These are phyloP conservation scores for Pezicula radicicola DNA, from an alignment of 2,329 filamentous ascomycete genomes.

Conservation along the genomic window DNA sequence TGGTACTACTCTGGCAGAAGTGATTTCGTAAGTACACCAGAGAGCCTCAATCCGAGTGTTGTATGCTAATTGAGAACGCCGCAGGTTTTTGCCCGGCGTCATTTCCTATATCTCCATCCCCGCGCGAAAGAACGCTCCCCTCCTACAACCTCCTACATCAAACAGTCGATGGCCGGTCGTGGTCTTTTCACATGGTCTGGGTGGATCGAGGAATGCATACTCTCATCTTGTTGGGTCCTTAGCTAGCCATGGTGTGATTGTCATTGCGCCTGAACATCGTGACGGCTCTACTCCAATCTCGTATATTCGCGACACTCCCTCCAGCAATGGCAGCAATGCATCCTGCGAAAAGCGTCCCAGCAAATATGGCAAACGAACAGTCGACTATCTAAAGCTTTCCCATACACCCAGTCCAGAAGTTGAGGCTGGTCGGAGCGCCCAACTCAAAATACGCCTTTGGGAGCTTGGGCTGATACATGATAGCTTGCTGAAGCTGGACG, in stretches of 20 bases:
- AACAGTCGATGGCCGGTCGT: conserved; percentile 71
- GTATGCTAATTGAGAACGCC: conserved; percentile 4
- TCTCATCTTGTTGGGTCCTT: conserved; percentile 78
- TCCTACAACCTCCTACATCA: conserved; percentile 48
- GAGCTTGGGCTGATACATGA: conserved; percentile 72
- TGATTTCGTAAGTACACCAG: conserved; percentile 51
- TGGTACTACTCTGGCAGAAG: conserved; percentile 51
- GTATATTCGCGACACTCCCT: conserved; percentile 61
- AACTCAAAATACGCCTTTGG: conserved; percentile 74
- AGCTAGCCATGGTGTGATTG: conserved; percentile 77
- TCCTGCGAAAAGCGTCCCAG: conserved; percentile 24
- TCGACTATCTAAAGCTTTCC: conserved; percentile 47
- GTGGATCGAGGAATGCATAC: conserved; percentile 78
- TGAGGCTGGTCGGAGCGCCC: conserved; percentile 64
- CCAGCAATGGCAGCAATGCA: conserved; percentile 34
- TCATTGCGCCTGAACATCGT: conserved; percentile 78
- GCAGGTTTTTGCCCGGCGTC: conserved; percentile 64
- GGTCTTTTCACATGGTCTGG: conserved; percentile 83
- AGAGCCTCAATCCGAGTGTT: not conserved
- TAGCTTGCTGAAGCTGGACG: conserved; percentile 64
- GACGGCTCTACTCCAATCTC: conserved; percentile 78
- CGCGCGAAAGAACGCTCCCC: conserved; percentile 65
- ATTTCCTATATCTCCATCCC: conserved; percentile 73
- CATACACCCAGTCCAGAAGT: conserved; percentile 65
- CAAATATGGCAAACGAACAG: conserved; percentile 25